Base-by-base conservation (phyloP, 257 asterid species). In the Solanum paucissectum region DNA sequence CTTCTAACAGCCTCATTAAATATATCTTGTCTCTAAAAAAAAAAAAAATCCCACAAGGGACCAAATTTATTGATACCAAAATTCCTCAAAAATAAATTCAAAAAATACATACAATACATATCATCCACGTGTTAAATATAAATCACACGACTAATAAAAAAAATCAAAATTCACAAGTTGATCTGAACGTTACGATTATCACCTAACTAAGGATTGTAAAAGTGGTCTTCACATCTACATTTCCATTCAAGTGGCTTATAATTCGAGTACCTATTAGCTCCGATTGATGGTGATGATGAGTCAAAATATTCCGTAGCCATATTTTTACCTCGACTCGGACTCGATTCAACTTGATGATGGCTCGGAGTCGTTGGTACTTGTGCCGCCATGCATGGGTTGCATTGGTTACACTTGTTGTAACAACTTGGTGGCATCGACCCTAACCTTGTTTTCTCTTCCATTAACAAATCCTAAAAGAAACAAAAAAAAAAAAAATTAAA, bases 211-310 rank as follows among this genome's bases (percentile, higher is more conserved):
- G 99, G 99, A 52, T 95, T 96, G 92, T 92, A 97, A 40, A 96
- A 89, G 79, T 94, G 95, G 87, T 95, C 96, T 46, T 87, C 93
- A 88, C 99, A 97, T 87, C 96, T 93, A 94, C 99, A 96, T 88
- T 96, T 96, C 99, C 99, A 97, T 2, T 98, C 99, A 5, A 97
- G 95, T 40, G 99, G 99, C 95, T 97, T 97, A 94, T 97, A 97
- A 93, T 97, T 96, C 25, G 99, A 95, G 94, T 97, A 96, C 95
- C 98, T 91, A 91, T 93, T 93, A 20, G 83, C 75, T 5, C 90
- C 92, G 5, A 20, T 34, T 1, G 79, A 72, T 72, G 91, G 73
- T 9, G 91, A 88, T 21, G 92, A 60, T 27, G 94, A 68, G 36
- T 91, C 94, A 84, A 83, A 89, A 91, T 91, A 90, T 75, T 92